Percentiles rank a stretch among this genome's conserved stretches.
These are phyloP conservation scores for Bimuria novae-zelandiae DNA, from an alignment of 2,329 filamentous ascomycete genomes.

Conservation along the genomic window DNA sequence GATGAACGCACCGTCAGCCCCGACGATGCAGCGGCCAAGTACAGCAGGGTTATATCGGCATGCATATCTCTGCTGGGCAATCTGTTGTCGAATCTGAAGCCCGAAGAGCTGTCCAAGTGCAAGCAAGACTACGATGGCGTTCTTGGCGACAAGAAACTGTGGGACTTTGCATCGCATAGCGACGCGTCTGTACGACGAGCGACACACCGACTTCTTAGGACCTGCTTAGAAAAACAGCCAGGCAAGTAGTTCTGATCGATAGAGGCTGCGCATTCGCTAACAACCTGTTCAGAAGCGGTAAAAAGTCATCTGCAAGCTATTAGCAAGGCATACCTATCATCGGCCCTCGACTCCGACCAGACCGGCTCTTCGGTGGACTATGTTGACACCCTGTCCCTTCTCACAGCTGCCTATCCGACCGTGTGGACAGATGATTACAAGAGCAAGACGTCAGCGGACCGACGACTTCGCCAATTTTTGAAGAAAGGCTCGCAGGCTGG, in stretches of 20 bases:
- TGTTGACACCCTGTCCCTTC: constrained; percentile 65
- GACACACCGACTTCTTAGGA: constrained; percentile 60
- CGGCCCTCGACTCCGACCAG: constrained; percentile 75
- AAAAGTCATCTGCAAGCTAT: constrained; percentile 57
- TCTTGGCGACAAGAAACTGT: constrained; percentile 65
- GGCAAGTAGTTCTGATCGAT: constrained; percentile 22
- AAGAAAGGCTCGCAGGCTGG: constrained; percentile 85
- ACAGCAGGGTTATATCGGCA: constrained; percentile 74
- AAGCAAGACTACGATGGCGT: constrained; percentile 67
- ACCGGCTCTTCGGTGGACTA: constrained; percentile 74
- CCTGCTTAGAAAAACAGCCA: constrained; percentile 55
- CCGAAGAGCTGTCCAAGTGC: constrained; percentile 63
- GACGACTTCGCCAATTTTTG: constrained; percentile 71
- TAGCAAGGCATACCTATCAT: constrained; percentile 71
- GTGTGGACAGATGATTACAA: constrained; percentile 73
- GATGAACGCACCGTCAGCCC: constrained; percentile 82
- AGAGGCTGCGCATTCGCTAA: neutral
- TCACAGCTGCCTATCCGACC: constrained; percentile 68
- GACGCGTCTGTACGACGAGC: constrained; percentile 64
- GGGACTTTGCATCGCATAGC: constrained; percentile 61
- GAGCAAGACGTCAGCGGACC: constrained; percentile 60
- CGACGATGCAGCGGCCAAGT: constrained; percentile 86
- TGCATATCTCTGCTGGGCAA: constrained; percentile 60
- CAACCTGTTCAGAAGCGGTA: constrained; percentile 28
- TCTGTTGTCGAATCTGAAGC: constrained; percentile 52